Evolutionary conservation across 2,329 filamentous ascomycete species (phyloP).

Genomic region (Alternaria panax): DNA sequence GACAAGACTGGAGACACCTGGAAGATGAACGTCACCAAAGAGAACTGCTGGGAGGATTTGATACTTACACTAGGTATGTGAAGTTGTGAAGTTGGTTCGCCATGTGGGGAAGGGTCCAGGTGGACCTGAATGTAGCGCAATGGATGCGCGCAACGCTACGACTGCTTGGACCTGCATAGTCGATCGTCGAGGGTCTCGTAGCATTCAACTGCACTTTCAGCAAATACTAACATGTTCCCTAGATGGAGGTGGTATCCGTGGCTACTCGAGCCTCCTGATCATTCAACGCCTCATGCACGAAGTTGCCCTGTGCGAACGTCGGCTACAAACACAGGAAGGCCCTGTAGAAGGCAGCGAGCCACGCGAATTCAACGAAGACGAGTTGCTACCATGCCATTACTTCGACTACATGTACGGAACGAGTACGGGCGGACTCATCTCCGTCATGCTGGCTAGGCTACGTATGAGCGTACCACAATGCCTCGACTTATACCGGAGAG

Average conservation of each 20-base stretch:
- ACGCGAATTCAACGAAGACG: conserved; percentile 49
- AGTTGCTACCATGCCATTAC: conserved; percentile 60
- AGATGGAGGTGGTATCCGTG: conserved; percentile 61
- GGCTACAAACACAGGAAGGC: conserved; percentile 54
- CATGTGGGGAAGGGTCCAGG: background rate
- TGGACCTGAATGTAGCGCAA: background rate
- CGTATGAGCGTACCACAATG: conserved; percentile 60
- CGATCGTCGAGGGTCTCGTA: background rate
- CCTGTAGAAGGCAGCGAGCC: conserved; percentile 37
- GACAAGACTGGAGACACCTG: conserved; percentile 56
- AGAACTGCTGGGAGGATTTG: conserved; percentile 58
- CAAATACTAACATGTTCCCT: conserved; percentile 25
- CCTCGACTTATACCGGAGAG: conserved; percentile 56
- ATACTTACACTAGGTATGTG: conserved; percentile 55
- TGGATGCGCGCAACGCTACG: background rate
- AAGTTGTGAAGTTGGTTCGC: conserved; percentile 1
- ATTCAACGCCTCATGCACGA: conserved; percentile 59
- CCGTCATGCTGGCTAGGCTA: conserved; percentile 58
- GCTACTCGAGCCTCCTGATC: conserved; percentile 60
- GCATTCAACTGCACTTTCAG: background rate
- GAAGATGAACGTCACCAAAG: conserved; percentile 48
- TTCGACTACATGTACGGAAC: conserved; percentile 64
- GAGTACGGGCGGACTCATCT: conserved; percentile 60
- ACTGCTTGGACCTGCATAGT: background rate
- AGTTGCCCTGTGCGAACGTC: conserved; percentile 54